A percentile compares a stretch with the other conserved stretches of the same genome.
Evolutionary conservation across 2,329 filamentous ascomycete species (phyloP).

Genomic region (Calonectria henricotiae): DNA sequence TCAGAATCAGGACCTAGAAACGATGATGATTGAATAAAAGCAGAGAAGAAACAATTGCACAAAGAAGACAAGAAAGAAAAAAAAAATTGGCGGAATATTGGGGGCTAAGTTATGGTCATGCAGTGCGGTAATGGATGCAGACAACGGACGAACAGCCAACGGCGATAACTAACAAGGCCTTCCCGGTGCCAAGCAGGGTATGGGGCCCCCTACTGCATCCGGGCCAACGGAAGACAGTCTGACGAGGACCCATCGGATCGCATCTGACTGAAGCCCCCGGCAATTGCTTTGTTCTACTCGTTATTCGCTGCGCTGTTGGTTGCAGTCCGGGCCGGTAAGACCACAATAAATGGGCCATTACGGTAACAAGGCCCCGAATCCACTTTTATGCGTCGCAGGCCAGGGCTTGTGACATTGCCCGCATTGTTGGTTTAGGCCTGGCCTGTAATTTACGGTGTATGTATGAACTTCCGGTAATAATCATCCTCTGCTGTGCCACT

Average conservation of each 20-base stretch:
- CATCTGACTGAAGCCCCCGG: conserved; percentile 2
- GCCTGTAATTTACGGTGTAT: conserved; percentile 6
- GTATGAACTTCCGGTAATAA: conserved; percentile 18
- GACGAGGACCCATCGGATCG: conserved; percentile 6
- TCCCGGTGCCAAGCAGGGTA: conserved; percentile 1
- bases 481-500: conserved; percentile 5
- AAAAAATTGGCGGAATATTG: neutral
- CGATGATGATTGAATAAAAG: neutral
- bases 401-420: neutral
- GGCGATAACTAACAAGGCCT: conserved; percentile 13
- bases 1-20: neutral
- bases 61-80: neutral
- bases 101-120: conserved; percentile 4
- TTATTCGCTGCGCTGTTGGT: conserved; percentile 8
- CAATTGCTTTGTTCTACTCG: neutral
- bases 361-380: neutral
- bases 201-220: neutral
- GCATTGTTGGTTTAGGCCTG: neutral
- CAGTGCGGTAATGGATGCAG: neutral
- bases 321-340: neutral
- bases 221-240: neutral
- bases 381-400: neutral
- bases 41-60: neutral
- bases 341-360: neutral
- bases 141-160: conserved; percentile 12